These are phyloP conservation scores for Suillus weaverae DNA, from an alignment of 768 basidiomycete species.

Conservation along the genomic window DNA sequence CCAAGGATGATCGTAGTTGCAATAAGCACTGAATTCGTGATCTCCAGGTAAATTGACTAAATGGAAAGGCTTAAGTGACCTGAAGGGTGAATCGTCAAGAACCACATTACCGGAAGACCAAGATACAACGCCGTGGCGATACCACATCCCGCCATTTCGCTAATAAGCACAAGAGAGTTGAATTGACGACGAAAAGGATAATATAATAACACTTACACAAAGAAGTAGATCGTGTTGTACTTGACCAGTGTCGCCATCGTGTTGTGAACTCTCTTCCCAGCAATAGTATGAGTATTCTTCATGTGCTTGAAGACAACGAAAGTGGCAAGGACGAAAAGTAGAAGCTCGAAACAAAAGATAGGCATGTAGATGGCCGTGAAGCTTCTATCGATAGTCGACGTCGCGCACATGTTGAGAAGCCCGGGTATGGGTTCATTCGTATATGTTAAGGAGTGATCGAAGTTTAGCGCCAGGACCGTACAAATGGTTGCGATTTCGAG, in stretches of 20 bases:
- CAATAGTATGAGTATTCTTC: constrained; percentile 1
- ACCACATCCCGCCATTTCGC: constrained; percentile 8
- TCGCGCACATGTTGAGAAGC: constrained; percentile 9
- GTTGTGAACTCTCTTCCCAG: constrained; percentile 5
- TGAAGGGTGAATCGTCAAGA: background rate
- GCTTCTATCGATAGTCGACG: constrained; percentile 1
- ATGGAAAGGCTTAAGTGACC: background rate
- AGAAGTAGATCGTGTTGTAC: constrained; percentile 11
- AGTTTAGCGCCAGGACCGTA: constrained; percentile 2
- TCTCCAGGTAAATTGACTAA: constrained; percentile 10
- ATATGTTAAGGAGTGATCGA: constrained; percentile 6
- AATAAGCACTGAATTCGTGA: constrained; percentile 8
- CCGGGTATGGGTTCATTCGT: constrained; percentile 12
- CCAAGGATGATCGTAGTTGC: constrained; percentile 8
- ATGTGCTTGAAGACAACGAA: constrained; percentile 10
- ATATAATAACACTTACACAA: constrained; percentile 6
- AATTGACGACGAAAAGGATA: background rate
- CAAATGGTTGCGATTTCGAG: constrained; percentile 11
- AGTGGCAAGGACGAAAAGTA: constrained; percentile 9
- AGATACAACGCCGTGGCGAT: constrained; percentile 10
- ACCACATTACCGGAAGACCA: constrained; percentile 9
- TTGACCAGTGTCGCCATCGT: constrained; percentile 8
- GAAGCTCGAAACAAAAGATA: constrained; percentile 7
- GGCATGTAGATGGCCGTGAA: constrained; percentile 12
- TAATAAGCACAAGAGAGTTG: background rate